These are phyloP conservation scores for Sugiyamaella floridensis DNA, from an alignment of 805 yeast genomes.

Conservation along the genomic window DNA sequence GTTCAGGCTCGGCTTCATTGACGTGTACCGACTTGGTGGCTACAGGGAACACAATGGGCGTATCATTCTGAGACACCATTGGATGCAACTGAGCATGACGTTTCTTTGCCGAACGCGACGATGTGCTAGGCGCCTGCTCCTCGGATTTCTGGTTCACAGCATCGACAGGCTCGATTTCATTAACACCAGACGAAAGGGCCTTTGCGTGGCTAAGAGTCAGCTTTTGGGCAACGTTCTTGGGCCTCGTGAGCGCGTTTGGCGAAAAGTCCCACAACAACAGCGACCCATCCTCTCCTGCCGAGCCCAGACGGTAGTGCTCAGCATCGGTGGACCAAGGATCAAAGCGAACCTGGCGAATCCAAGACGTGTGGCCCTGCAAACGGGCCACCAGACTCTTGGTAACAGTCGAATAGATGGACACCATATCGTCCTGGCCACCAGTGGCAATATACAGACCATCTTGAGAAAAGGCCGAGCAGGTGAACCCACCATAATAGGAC, in stretches of 20 bases:
- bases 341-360: constrained; percentile 42
- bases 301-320: constrained; percentile 41
- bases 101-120: not conserved
- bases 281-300: constrained; percentile 51
- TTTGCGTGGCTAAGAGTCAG: constrained; percentile 1
- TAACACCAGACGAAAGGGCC: not conserved
- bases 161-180: not conserved
- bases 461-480: constrained; percentile 46
- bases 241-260: constrained; percentile 35
- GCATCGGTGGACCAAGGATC: constrained; percentile 36
- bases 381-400: constrained; percentile 29
- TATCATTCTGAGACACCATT: constrained; percentile 21
- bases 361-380: constrained; percentile 46
- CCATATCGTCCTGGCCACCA: constrained; percentile 53
- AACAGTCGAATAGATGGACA: constrained; percentile 37
- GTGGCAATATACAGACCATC: constrained; percentile 42
- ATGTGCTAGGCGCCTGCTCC: not conserved
- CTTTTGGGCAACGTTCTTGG: constrained; percentile 7
- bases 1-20: constrained; percentile 23
- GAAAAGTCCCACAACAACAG: constrained; percentile 49
- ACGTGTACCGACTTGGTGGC: constrained; percentile 22
- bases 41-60: constrained; percentile 25
- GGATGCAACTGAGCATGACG: constrained; percentile 17
- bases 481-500: constrained; percentile 59
- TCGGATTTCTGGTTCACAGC: not conserved